Evolutionary conservation across 225 moss, liverwort and hornwort genomes (phyloP).

Genomic region (Polytrichum formosum): DNA sequence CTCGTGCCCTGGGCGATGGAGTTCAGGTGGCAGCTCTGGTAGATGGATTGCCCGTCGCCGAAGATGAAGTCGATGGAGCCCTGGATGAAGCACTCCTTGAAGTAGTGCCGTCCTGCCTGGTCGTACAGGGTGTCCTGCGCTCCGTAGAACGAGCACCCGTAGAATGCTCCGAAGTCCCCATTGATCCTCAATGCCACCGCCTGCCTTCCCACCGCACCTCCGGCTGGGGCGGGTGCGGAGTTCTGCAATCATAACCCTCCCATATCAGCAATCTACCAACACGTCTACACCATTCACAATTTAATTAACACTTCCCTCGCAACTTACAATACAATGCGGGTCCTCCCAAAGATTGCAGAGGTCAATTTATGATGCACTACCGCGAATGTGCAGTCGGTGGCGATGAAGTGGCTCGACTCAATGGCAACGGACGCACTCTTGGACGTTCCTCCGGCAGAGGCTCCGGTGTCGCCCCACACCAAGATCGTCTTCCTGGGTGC

Average conservation of each 20-base stretch:
- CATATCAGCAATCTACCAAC: too few relatives aligned
- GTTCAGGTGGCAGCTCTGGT: not conserved
- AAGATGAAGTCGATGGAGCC: slow-evolving; percentile 67
- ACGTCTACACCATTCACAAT: too few relatives aligned
- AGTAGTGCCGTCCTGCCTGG: slow-evolving; percentile 49
- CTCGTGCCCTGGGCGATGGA: too few relatives aligned
- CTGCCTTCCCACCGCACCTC: slow-evolving; percentile 47
- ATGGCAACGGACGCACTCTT: slow-evolving; percentile 5
- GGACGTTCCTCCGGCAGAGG: not conserved
- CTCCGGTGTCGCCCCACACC: not conserved
- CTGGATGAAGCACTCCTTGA: slow-evolving; percentile 48
- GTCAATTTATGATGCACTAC: not conserved
- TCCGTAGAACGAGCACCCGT: slow-evolving; percentile 30
- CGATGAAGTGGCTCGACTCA: slow-evolving; percentile 2
- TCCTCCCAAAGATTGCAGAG: too few relatives aligned
- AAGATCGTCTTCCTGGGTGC: not conserved
- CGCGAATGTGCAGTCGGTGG: not conserved
- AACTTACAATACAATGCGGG: too few relatives aligned
- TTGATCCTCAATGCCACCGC: slow-evolving; percentile 49
- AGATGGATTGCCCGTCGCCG: slow-evolving; percentile 48
- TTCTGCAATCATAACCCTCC: slow-evolving; percentile 23
- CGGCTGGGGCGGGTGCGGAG: slow-evolving; percentile 30
- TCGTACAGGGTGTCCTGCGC: slow-evolving; percentile 65
- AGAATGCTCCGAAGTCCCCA: slow-evolving; percentile 43
- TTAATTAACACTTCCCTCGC: too few relatives aligned